Conservation (phyloP, 176 grass and related monocot species). For the Triticum timopheevii region DNA sequence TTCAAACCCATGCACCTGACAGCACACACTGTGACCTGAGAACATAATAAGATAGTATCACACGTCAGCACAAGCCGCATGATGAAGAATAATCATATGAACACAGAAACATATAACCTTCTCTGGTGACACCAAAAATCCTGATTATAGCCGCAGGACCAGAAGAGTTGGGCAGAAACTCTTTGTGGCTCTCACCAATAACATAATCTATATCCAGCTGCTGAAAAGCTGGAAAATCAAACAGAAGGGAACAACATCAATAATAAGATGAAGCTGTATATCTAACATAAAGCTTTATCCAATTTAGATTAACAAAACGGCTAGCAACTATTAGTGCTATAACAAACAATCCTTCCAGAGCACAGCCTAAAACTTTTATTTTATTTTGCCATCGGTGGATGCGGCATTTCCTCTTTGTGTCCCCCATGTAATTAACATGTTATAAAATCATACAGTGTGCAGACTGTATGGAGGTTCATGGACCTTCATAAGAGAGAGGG, state of each 20-base stretch:
- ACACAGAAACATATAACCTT: slow-evolving; percentile 54
- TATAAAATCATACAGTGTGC: slow-evolving; percentile 14
- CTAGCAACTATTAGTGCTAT: neutral
- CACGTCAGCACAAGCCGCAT: slow-evolving; percentile 12
- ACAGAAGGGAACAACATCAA: slow-evolving; percentile 20
- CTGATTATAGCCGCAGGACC: slow-evolving; percentile 88
- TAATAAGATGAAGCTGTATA: slow-evolving; percentile 10
- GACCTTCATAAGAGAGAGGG: neutral
- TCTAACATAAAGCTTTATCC: neutral
- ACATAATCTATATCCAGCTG: slow-evolving; percentile 97
- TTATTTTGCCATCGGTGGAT: neutral
- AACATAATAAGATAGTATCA: slow-evolving; percentile 25
- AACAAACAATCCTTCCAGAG: slow-evolving; percentile 13
- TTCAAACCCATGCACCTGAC: slow-evolving; percentile 93
- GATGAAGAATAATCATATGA: neutral
- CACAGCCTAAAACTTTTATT: neutral
- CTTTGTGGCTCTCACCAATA: slow-evolving; percentile 86
- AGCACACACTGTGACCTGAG: slow-evolving; percentile 91
- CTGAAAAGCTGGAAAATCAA: slow-evolving; percentile 76
- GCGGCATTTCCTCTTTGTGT: neutral
- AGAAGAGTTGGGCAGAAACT: slow-evolving; percentile 70
- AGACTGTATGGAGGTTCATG: neutral
- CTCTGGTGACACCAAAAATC: slow-evolving; percentile 95
- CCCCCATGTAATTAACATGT: neutral
- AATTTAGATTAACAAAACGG: slow-evolving; percentile 20